A percentile compares a stretch with the other conserved stretches of the same genome.
Conservation (phyloP, 441 rosid genomes). For the Populus hybrid region DNA sequence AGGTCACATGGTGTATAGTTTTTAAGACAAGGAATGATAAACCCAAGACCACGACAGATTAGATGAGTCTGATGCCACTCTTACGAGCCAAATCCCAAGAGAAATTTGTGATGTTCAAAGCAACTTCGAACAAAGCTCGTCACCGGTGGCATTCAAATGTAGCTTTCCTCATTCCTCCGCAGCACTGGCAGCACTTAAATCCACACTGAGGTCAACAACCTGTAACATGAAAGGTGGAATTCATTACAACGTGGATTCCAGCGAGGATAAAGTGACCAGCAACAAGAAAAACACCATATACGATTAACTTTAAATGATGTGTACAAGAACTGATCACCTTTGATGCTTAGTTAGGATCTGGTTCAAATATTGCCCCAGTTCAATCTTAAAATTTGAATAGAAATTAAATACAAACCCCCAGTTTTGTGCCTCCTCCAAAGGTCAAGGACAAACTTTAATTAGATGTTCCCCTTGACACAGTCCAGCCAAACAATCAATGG, state of each 20-base stretch:
- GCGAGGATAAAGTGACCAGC: not conserved
- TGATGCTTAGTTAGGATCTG: not conserved
- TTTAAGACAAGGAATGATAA: not conserved
- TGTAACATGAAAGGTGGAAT: constrained; percentile 5
- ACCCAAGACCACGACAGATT: not conserved
- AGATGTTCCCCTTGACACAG: not conserved
- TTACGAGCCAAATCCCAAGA: constrained; percentile 15
- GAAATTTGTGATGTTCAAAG: not conserved
- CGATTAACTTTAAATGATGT: not conserved
- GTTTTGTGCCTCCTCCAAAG: not conserved
- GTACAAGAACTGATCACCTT: not conserved
- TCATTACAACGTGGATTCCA: not conserved
- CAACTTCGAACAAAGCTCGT: not conserved
- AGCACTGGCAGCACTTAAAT: constrained; percentile 76
- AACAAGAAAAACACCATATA: not conserved
- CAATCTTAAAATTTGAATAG: not conserved
- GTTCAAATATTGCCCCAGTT: not conserved
- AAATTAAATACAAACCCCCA: not conserved
- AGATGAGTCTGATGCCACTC: not conserved
- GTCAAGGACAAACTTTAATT: not conserved
- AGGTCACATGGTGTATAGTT: not conserved
- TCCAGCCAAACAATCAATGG: not conserved
- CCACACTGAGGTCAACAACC: constrained; percentile 77
- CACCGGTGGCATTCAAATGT: not conserved
- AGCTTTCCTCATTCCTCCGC: constrained; percentile 62